These are phyloP conservation scores for Coprinopsis sp. DNA, from an alignment of 768 basidiomycete species.

Conservation along the genomic window DNA sequence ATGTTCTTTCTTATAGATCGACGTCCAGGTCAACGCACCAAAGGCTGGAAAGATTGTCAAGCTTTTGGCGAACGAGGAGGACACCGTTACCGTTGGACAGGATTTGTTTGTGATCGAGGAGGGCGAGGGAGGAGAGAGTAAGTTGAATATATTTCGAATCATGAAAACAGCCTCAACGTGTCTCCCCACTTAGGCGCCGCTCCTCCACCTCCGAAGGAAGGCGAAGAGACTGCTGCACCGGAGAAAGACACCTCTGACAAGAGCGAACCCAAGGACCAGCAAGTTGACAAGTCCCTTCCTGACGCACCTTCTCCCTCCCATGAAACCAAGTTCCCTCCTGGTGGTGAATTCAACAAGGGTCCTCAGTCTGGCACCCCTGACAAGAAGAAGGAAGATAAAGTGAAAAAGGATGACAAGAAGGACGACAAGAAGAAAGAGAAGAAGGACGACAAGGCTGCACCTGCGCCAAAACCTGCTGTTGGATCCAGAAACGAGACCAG, in stretches of 20 bases:
- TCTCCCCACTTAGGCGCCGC: slow-evolving; percentile 15
- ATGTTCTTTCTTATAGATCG: slow-evolving; percentile 8
- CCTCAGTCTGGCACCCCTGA: too few relatives aligned
- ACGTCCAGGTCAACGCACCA: slow-evolving; percentile 90
- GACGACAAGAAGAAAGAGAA: slow-evolving; percentile 24
- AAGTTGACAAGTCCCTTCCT: slow-evolving; percentile 42
- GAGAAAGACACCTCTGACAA: slow-evolving; percentile 33
- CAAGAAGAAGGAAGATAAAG: slow-evolving; percentile 18
- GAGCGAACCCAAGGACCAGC: slow-evolving; percentile 43
- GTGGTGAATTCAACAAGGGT: too few relatives aligned
- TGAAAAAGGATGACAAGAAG: slow-evolving; percentile 31
- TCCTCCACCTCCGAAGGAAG: slow-evolving; percentile 31
- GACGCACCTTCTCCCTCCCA: slow-evolving; percentile 40
- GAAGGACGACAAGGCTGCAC: slow-evolving; percentile 27
- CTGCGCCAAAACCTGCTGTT: slow-evolving; percentile 30
- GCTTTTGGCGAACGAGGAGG: slow-evolving; percentile 84
- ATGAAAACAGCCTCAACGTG: slow-evolving; percentile 2
- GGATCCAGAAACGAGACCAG: slow-evolving; percentile 79
- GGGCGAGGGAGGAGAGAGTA: slow-evolving; percentile 57
- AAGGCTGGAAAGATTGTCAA: slow-evolving; percentile 83
- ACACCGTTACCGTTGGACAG: slow-evolving; percentile 92
- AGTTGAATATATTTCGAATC: slow-evolving; percentile 17
- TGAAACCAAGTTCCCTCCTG: slow-evolving; percentile 26
- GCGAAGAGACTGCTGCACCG: slow-evolving; percentile 13
- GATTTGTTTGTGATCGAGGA: slow-evolving; percentile 90